A percentile compares a stretch with the other conserved stretches of the same genome.
These are phyloP conservation scores for Perilla frutescens DNA, from an alignment of 257 asterid genomes.

Conservation along the genomic window DNA sequence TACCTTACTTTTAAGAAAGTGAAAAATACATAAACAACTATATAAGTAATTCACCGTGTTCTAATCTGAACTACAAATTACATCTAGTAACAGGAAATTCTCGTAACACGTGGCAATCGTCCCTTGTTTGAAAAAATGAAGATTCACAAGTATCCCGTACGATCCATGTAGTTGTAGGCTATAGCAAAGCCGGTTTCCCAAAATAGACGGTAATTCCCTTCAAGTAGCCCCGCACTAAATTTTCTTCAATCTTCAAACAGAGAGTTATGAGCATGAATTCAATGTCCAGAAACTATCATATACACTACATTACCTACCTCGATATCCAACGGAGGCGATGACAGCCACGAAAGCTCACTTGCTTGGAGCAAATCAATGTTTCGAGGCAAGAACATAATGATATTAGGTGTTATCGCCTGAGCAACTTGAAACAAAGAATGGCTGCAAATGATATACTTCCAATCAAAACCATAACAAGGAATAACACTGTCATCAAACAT, in stretches of 20 bases:
- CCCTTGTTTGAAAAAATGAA: too few relatives aligned
- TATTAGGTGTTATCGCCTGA: constrained; percentile 67
- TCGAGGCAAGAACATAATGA: constrained; percentile 78
- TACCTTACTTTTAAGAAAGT: too few relatives aligned
- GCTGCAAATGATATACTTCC: constrained; percentile 45
- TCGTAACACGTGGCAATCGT: too few relatives aligned
- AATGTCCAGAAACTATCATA: neutral
- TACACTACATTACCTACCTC: constrained; percentile 46
- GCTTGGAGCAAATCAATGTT: constrained; percentile 68
- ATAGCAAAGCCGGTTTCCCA: constrained; percentile 41
- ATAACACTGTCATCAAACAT: neutral
- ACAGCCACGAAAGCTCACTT: constrained; percentile 77
- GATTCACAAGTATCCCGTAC: too few relatives aligned
- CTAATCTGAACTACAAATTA: too few relatives aligned
- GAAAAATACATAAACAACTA: too few relatives aligned
- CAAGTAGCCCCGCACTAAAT: constrained; percentile 48
- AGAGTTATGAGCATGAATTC: neutral
- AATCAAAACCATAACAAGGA: neutral
- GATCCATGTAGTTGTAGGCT: neutral
- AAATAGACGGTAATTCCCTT: constrained; percentile 77
- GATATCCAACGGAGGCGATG: constrained; percentile 75
- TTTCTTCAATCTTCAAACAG: constrained; percentile 68
- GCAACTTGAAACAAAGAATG: constrained; percentile 72
- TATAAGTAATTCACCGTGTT: neutral
- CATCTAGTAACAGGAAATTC: too few relatives aligned